Evolutionary conservation across 2,329 filamentous ascomycete genomes (phyloP), one percentile per base, ranked within the genome.

Genomic region (Endocalyx cinctus): DNA sequence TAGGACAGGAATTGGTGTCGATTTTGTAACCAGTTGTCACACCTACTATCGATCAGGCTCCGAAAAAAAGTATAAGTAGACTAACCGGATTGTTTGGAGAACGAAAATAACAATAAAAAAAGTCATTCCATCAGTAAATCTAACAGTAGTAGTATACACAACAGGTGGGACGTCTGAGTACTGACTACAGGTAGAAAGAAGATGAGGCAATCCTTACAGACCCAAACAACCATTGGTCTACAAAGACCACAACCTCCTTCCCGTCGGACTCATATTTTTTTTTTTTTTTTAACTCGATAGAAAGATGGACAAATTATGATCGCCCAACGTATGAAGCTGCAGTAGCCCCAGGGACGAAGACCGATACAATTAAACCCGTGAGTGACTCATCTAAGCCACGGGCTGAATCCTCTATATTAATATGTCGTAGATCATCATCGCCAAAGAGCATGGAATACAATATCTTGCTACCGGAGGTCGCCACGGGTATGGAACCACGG

Each of bases 401-500:
- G n/a, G n/a, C n/a, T n/a, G n/a, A n/a, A n/a, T n/a, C n/a, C n/a
- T n/a, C n/a, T n/a, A n/a, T n/a, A n/a, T n/a, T n/a, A n/a, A n/a
- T n/a, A n/a, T n/a, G n/a, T n/a, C n/a, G n/a, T n/a, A n/a, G n/a
- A n/a, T n/a, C n/a, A n/a, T n/a, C n/a, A n/a, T n/a, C n/a, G n/a
- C n/a, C n/a, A n/a, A n/a, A n/a, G n/a, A n/a, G n/a, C n/a, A n/a
- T n/a, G n/a, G n/a, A n/a, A n/a, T n/a, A n/a, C n/a, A n/a, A n/a
- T n/a, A n/a, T n/a, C 36, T 44, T 10, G 36, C 41, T 7, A 44
- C 36, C 1, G 41, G 41, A 2, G 38, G 35, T 6, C 38, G 34
- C 7, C 41, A 42, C 15, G 38, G 33, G 4, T 41, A 35, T 18
- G 12, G 14, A 6, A 34, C 31, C 2, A 37, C 31, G 2, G 28